Percentiles rank a stretch among this genome's conserved stretches.
Conservation (phyloP, 106 monocot genomes). For the Phalaenopsis equestris region DNA sequence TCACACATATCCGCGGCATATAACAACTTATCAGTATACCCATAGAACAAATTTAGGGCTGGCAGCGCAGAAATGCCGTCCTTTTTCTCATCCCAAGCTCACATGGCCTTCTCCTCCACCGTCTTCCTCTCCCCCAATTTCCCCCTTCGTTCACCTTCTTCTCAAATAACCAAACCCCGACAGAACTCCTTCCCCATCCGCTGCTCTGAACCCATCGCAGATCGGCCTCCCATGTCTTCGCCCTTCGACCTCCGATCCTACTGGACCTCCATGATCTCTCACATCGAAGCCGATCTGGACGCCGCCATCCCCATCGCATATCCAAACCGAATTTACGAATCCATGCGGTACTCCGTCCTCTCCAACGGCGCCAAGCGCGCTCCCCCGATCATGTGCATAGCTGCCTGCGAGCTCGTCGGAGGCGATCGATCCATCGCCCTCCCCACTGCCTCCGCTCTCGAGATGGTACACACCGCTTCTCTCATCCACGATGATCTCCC, state of each 20-base stretch:
- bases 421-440: conserved; percentile 27
- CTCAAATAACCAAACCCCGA: background rate
- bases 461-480: conserved; percentile 86
- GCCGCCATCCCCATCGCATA: conserved; percentile 43
- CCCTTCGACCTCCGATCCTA: conserved; percentile 65
- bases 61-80: no score
- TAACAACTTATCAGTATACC: no score
- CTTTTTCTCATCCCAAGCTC: no score
- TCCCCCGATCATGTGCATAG: conserved; percentile 59
- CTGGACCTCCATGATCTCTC: conserved; percentile 49
- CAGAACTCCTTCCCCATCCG: background rate
- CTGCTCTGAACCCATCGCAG: background rate
- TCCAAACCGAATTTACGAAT: conserved; percentile 42
- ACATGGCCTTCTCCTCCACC: conserved; percentile 4
- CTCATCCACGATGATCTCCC: conserved; percentile 93
- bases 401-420: conserved; percentile 65
- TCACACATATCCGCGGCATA: no score
- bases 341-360: conserved; percentile 82
- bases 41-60: background rate
- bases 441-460: conserved; percentile 72
- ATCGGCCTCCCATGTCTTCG: background rate
- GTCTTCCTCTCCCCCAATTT: conserved; percentile 12
- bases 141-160: background rate
- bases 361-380: conserved; percentile 59
- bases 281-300: conserved; percentile 52